Evolutionary conservation across 495 filamentous ascomycete genomes (phyloP).

Genomic region (Penicillium canescens): DNA sequence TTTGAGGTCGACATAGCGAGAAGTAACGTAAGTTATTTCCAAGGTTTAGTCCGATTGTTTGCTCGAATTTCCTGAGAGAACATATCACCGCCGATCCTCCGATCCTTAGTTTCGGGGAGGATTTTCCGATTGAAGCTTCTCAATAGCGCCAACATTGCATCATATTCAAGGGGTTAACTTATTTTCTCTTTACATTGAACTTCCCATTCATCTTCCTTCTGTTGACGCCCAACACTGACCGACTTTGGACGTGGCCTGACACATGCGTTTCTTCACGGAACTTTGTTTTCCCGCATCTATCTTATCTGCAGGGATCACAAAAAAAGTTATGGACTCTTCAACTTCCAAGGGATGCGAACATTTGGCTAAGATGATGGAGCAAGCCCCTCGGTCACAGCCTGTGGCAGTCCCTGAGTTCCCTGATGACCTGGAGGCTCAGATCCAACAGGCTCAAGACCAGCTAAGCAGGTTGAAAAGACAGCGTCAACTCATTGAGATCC

Average conservation of each 20-base stretch:
- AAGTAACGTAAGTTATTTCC: no score
- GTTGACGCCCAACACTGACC: no score
- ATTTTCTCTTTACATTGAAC: no score
- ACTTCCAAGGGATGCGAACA: background rate
- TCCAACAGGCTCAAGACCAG: conserved; percentile 7
- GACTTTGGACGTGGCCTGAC: background rate
- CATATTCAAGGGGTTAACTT: no score
- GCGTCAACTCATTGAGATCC: conserved; percentile 10
- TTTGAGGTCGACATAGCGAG: no score
- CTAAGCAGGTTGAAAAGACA: conserved; percentile 3
- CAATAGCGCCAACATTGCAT: no score
- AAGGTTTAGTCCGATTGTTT: no score
- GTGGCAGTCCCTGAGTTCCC: background rate
- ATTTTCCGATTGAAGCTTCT: no score
- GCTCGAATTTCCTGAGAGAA: no score
- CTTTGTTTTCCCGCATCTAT: background rate
- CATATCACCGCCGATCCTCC: no score
- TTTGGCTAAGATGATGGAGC: background rate
- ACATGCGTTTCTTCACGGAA: conserved; percentile 3
- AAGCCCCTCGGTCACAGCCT: background rate
- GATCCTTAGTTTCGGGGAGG: no score
- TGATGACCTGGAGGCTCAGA: conserved; percentile 4
- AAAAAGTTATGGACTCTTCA: conserved; percentile 1
- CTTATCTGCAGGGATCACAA: conserved; percentile 4
- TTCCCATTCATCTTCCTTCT: no score